Evolutionary conservation across 2,329 filamentous ascomycete genomes (phyloP), one percentile per base, ranked within the genome.

Genomic region (Verticillium dahliae): DNA sequence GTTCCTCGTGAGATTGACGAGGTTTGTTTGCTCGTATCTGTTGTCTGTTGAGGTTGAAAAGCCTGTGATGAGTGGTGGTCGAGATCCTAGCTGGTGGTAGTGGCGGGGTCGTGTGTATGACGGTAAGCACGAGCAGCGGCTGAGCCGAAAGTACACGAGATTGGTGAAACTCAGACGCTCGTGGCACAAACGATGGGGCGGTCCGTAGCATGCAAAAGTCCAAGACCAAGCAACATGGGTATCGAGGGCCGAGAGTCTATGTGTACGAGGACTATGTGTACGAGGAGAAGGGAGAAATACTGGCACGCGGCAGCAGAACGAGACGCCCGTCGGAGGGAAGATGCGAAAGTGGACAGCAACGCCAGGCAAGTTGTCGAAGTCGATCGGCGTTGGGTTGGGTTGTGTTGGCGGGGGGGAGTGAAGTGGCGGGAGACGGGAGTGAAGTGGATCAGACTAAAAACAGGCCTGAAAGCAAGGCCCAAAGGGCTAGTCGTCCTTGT

Each of bases 391-490:
- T 50, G 41, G 41, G 39, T n/a, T 41, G 39, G 39, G 41, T 50
- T 50, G 41, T 37, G 7, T 9, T 37, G 35, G 35, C 35, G 7
- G n/a, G 41, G 41, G 41, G 18, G 62, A 59, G 58, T 58, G 14
- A 3, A 4, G 35, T 60, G 60, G 61, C 31, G 57, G 45, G 6
- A 57, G 41, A 50, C n/a, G 61, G 38, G 58, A 41, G 35, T 38
- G 18, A 27, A 57, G 58, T 37, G 31, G 27, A 54, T 35, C 31
- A n/a, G 38, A 37, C 39, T 54, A 60, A 60, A 58, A 60, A 18
- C 50, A 59, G 56, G 56, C 50, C 60, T 59, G 50, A 59, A 58
- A 65, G 58, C 31, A 63, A 61, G 62, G 63, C 63, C 63, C 45
- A 7, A 27, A 22, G 45, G 22, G 18, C 45, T 50, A 50, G 22